Conservation (phyloP, 106 monocot species). For the Alisma plantagoaquatica region DNA sequence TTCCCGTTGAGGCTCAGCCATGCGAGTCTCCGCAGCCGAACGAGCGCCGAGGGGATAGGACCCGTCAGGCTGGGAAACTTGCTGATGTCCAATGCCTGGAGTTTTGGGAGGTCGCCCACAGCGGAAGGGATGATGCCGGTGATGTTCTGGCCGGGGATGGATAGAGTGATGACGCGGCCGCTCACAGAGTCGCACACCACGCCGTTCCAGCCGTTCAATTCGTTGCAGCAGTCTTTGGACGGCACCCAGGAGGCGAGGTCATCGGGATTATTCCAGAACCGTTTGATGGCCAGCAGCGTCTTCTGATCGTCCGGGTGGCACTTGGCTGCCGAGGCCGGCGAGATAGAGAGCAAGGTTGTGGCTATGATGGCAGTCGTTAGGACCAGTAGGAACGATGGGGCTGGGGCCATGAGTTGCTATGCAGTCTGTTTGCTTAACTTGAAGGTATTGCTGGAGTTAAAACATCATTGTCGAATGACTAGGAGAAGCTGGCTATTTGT, state of each 20-base stretch:
- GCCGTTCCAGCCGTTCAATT: too few species aligned
- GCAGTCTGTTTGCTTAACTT: too few species aligned
- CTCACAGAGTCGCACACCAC: constrained; percentile 13
- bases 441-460: too few species aligned
- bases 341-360: not conserved
- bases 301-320: constrained; percentile 36
- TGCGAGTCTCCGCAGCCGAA: constrained; percentile 13
- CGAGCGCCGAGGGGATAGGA: constrained; percentile 14
- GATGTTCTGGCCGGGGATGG: constrained; percentile 1
- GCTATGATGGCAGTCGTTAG: too few species aligned
- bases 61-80: constrained; percentile 26
- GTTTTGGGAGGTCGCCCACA: constrained; percentile 21
- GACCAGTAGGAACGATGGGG: not conserved
- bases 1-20: too few species aligned
- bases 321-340: not conserved
- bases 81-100: constrained; percentile 13
- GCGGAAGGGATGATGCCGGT: constrained; percentile 2
- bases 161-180: constrained; percentile 25
- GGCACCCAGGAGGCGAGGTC: not conserved
- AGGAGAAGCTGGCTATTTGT: too few species aligned
- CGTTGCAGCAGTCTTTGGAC: constrained; percentile 13
- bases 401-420: too few species aligned
- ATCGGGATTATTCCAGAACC: constrained; percentile 19
- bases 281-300: constrained; percentile 33
- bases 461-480: too few species aligned